A percentile compares a stretch with the other conserved stretches of the same genome.
Evolutionary conservation across 331 rosid genomes (phyloP).

Genomic region (Malus hybrid): DNA sequence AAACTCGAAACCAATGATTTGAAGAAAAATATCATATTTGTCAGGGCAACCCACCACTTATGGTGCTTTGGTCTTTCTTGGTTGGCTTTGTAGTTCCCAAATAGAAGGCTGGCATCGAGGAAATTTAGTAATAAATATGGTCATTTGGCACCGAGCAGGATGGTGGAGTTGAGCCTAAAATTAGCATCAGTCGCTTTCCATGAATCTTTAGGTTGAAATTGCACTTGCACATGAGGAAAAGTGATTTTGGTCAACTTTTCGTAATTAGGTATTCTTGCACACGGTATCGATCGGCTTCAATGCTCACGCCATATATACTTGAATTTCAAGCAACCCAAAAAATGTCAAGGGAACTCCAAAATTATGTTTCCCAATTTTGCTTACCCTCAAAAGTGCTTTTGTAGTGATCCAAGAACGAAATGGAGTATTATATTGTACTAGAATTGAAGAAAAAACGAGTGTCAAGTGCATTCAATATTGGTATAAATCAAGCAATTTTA

Average conservation of each 20-base stretch:
- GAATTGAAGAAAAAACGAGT: not conserved
- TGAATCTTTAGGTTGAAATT: not conserved
- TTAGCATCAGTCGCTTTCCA: slow-evolving; percentile 11
- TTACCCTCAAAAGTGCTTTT: not conserved
- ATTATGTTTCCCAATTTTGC: slow-evolving; percentile 4
- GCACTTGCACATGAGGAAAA: not conserved
- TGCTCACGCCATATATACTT: slow-evolving; percentile 37
- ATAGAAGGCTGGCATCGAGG: slow-evolving; percentile 19
- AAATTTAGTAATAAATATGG: not conserved
- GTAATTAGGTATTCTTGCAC: slow-evolving; percentile 43
- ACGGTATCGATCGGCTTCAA: not conserved
- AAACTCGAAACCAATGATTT: no score
- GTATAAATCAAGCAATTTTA: not conserved
- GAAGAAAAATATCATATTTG: no score
- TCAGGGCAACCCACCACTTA: no score
- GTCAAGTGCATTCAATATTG: not conserved
- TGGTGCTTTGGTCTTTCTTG: no score
- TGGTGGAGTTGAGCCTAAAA: slow-evolving; percentile 51
- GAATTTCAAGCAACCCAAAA: slow-evolving; percentile 37
- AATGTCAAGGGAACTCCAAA: not conserved
- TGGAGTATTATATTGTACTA: not conserved
- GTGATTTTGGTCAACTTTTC: slow-evolving; percentile 48
- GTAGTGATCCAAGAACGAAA: slow-evolving; percentile 11
- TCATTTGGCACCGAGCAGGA: not conserved
- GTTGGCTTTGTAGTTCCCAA: not conserved